A percentile compares a stretch with the other conserved stretches of the same genome.
Conservation (phyloP, 805 yeast genomes). For the Isabelozyma rhagii region DNA sequence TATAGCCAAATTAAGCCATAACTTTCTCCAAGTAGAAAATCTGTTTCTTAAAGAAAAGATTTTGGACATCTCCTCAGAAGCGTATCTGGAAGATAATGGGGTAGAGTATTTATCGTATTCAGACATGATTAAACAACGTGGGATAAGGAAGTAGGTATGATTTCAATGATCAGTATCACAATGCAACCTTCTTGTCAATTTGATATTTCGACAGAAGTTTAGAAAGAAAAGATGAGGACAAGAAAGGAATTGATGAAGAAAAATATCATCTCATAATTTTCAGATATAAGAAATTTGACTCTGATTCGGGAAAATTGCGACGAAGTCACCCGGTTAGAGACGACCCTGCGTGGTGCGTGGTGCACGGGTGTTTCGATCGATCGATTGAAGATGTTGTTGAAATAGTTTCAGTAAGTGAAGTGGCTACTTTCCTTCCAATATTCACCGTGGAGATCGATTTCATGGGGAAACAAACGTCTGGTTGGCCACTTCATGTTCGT, state of each 20-base stretch:
- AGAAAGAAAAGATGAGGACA: background rate
- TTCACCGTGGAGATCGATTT: background rate
- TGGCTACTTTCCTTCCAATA: too few species aligned
- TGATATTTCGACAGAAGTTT: background rate
- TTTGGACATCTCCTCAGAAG: slow-evolving; percentile 94
- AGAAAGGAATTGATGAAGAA: background rate
- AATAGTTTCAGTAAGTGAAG: too few species aligned
- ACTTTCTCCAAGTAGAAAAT: slow-evolving; percentile 96
- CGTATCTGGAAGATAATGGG: slow-evolving; percentile 94
- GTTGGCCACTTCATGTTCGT: background rate
- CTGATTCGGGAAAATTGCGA: background rate
- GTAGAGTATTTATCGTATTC: slow-evolving; percentile 78
- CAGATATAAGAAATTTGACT: background rate
- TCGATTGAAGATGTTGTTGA: too few species aligned
- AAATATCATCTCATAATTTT: background rate
- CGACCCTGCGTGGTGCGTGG: background rate
- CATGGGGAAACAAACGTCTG: background rate
- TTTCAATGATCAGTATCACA: background rate
- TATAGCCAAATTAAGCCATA: slow-evolving; percentile 92
- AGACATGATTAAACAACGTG: slow-evolving; percentile 21
- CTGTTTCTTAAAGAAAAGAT: slow-evolving; percentile 91
- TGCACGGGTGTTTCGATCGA: background rate
- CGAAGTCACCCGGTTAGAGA: background rate
- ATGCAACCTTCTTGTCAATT: background rate
- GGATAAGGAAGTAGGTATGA: background rate